These are phyloP conservation scores for Magnolia changhungtana DNA, from an alignment of 164 flowering plant genomes.

Conservation along the genomic window DNA sequence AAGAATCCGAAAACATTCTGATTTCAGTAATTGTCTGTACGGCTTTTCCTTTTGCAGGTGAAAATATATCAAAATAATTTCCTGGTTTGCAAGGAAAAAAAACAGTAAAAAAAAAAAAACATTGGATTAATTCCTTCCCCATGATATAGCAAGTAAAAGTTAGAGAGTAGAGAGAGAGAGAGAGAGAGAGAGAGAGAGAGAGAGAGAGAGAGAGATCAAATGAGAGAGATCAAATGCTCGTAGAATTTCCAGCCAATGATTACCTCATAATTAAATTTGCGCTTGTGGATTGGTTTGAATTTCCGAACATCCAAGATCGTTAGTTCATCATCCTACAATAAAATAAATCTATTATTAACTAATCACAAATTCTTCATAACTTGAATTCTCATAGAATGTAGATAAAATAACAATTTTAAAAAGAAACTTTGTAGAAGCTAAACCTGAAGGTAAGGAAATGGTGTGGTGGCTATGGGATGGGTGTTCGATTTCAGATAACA, in stretches of 20 bases:
- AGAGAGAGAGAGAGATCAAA: no score
- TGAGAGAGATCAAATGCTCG: background rate
- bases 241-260: slow-evolving; percentile 6
- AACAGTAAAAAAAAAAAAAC: background rate
- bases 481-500: background rate
- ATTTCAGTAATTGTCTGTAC: background rate
- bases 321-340: slow-evolving; percentile 81
- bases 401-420: background rate
- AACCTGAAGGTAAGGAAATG: background rate
- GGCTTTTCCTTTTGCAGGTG: background rate
- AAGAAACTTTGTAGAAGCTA: background rate
- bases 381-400: background rate
- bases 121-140: background rate
- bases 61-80: background rate
- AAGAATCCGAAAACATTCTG: background rate
- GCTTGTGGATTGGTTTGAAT: slow-evolving; percentile 82
- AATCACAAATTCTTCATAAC: no score
- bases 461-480: background rate
- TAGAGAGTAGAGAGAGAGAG: background rate
- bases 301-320: slow-evolving; percentile 95
- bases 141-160: background rate
- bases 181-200: background rate
- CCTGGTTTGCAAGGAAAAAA: background rate
- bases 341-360: background rate
- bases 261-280: slow-evolving; percentile 94